Evolutionary conservation across 768 basidiomycete species (phyloP), one percentile per base, ranked within the genome.

Genomic region (Filobasidium floriforme): DNA sequence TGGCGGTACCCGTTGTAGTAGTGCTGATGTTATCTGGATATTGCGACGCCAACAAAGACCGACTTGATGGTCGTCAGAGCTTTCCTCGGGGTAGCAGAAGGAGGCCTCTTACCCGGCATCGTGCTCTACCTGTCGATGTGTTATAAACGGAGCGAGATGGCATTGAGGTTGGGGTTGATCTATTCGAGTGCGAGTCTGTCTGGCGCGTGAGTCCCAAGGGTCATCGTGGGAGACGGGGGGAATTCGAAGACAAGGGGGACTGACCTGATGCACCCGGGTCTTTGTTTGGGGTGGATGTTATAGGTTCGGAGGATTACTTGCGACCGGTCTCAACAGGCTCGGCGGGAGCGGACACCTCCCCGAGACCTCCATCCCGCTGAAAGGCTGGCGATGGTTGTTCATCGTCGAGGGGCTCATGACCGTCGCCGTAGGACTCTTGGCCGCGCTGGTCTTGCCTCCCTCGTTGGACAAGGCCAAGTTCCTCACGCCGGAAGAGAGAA

Each of bases 331-430:
- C 24, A 61, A 61, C 52, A 44, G 32, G 15, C 41, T 67, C 1
- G 61, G 49, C 7, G 54, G 60, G 1, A 46, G n/a, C 3, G 66
- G 66, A 1, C 28, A 37, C 29, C 60, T 61, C 7, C 22, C 69
- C 78, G 22, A 72, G 82, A 0, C 78, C 5, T 32, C 40, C 15
- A 11, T 26, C n/a, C 7, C 32, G 1, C 57, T 62, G 19, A 54
- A 59, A 44, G 73, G 73, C 37, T 74, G 73, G 73, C 41, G 71
- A 44, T 74, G 73, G 73, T n/a, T 74, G 29, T 54, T 74, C 14
- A 72, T 74, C 61, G 67, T 74, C 41, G 73, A 74, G 41, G 73
- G 73, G 24, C 59, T 72, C 60, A 32, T 69, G 54, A 72, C 73
- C 28, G 70, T 67, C 55, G 11, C 65, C 22, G 65, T 73, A 60